Evolutionary conservation across 2,329 filamentous ascomycete species (phyloP), one percentile per base, ranked within the genome.

Genomic region (Phialophora verrucosa): DNA sequence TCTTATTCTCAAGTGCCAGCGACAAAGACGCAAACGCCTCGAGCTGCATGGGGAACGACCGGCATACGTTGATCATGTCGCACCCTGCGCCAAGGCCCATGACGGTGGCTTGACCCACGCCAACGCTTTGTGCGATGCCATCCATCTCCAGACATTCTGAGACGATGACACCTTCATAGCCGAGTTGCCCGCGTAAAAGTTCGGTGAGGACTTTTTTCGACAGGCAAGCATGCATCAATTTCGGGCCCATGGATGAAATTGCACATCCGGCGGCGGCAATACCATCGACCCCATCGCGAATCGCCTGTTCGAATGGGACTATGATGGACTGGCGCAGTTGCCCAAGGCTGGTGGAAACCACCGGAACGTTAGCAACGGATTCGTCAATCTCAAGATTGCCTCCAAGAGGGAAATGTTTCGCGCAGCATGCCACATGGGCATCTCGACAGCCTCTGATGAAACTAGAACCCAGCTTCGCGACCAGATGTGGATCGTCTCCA

Each of bases 111-210:
- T 94, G 94, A 71, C 94, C 92, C 14, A 98, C 92, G n/a, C 94
- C 94, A 57, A 97, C 94, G 73, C 97, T 96, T 75, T 96, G 92
- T 70, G 92, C 94, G 12, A 97, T 84, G 0, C 93, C 92, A 74
- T 97, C 93, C 94, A 97, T 98, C 76, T 97, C 93, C 7, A 97
- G 81, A 71, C 94, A 97, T 75, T 97, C 94, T 0, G 93, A 97
- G 59, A 97, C 92, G 29, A 94, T 92, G 2, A 97, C 93, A 1
- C 93, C 93, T 59, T 92, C 87, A 73, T 97, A 97, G 1, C 91
- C 90, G 17, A 97, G 84, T 70, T 97, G 92, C 66, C 90, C 90
- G n/a, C 93, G 87, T 2, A 97, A 83, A 27, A 97, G 80, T 63
- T 95, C 92, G 74, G 97, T 91, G 2, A 97, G 92, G 0, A 98